phyloP scores from a whole-genome alignment of 805 yeast species.

The Schwanniomyces occidentalis region DNA sequence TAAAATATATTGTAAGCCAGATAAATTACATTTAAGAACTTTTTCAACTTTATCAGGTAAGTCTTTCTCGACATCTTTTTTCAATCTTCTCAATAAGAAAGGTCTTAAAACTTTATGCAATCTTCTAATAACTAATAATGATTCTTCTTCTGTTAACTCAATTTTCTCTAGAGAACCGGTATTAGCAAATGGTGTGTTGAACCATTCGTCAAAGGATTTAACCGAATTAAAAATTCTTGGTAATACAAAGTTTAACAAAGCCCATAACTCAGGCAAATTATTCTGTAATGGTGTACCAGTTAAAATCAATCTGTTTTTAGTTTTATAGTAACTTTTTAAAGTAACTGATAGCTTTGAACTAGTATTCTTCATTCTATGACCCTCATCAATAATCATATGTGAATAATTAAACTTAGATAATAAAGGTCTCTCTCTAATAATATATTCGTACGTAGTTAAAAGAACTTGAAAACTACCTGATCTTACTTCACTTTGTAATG shows the following conservation, averaged over 20 bases:
- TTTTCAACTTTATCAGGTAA: slow-evolving; percentile 82
- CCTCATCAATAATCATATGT: slow-evolving; percentile 89
- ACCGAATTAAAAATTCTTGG: slow-evolving; percentile 86
- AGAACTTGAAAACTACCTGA: slow-evolving; percentile 72
- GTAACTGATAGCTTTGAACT: slow-evolving; percentile 73
- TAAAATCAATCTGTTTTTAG: slow-evolving; percentile 74
- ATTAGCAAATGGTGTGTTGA: slow-evolving; percentile 84
- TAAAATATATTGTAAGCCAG: slow-evolving; percentile 67
- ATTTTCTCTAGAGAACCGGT: slow-evolving; percentile 81
- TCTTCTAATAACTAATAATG: slow-evolving; percentile 77
- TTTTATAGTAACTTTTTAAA: slow-evolving; percentile 67
- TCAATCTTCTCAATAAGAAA: slow-evolving; percentile 77
- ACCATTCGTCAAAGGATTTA: slow-evolving; percentile 87
- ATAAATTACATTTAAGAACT: slow-evolving; percentile 75
- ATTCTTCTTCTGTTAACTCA: slow-evolving; percentile 84
- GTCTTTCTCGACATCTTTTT: slow-evolving; percentile 85
- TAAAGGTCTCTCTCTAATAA: slow-evolving; percentile 73
- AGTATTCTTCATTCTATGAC: slow-evolving; percentile 84
- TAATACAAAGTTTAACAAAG: slow-evolving; percentile 74
- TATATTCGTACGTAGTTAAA: slow-evolving; percentile 79
- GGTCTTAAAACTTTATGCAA: slow-evolving; percentile 86
- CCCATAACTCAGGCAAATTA: slow-evolving; percentile 85
- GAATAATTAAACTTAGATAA: slow-evolving; percentile 72
- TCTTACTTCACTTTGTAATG: slow-evolving; percentile 62
- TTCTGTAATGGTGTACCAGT: slow-evolving; percentile 90